These are phyloP conservation scores for Geotrichum ghanense DNA, from an alignment of 805 yeast species.

Conservation along the genomic window DNA sequence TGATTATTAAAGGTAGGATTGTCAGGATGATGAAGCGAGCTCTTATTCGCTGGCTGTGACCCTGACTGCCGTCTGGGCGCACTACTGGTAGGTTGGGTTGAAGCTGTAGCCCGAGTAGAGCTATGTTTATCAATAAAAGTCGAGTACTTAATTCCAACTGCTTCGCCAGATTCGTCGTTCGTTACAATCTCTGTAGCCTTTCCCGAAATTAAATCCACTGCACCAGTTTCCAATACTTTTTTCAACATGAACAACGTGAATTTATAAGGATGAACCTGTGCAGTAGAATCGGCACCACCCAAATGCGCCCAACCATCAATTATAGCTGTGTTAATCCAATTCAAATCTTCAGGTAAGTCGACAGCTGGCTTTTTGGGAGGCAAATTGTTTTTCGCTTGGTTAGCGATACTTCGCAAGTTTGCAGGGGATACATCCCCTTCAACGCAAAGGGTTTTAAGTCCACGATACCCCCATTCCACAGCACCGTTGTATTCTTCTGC, in stretches of 20 bases:
- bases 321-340: slow-evolving; percentile 58
- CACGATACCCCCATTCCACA: slow-evolving; percentile 84
- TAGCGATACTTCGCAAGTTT: neutral
- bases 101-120: slow-evolving; percentile 22
- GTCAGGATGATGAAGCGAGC: slow-evolving; percentile 1
- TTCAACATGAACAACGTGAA: slow-evolving; percentile 77
- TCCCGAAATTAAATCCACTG: slow-evolving; percentile 77
- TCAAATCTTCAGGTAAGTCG: slow-evolving; percentile 47
- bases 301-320: slow-evolving; percentile 66
- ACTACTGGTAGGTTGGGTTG: slow-evolving; percentile 3
- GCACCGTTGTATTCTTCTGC: slow-evolving; percentile 74
- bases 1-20: neutral
- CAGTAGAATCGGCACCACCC: slow-evolving; percentile 82
- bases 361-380: slow-evolving; percentile 1
- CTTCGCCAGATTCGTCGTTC: slow-evolving; percentile 51
- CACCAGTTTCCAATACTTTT: slow-evolving; percentile 71
- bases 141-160: slow-evolving; percentile 58
- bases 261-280: slow-evolving; percentile 92
- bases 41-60: slow-evolving; percentile 3
- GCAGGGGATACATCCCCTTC: slow-evolving; percentile 58
- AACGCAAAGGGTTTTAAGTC: slow-evolving; percentile 73
- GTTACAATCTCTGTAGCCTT: slow-evolving; percentile 61
- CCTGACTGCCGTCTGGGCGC: neutral
- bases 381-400: slow-evolving; percentile 2
- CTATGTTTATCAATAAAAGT: slow-evolving; percentile 25